These are phyloP conservation scores for Sphaerulina populicola DNA, from an alignment of 2,329 filamentous ascomycete genomes.

Conservation along the genomic window DNA sequence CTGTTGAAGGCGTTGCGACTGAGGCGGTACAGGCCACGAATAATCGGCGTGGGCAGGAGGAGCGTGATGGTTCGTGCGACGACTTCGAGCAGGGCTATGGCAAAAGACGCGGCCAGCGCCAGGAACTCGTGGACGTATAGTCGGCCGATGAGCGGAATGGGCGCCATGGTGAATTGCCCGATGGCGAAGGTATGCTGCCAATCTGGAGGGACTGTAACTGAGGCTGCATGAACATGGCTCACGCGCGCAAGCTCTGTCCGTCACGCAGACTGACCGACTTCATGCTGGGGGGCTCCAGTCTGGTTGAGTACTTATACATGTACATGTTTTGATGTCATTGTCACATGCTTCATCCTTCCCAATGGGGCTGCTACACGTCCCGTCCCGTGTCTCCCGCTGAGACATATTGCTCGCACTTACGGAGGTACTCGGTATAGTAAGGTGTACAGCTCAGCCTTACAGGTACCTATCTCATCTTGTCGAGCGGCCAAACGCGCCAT, in stretches of 20 bases:
- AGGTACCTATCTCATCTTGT: too few relatives aligned
- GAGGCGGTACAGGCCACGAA: constrained; percentile 70
- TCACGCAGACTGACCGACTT: not conserved
- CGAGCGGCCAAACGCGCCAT: too few relatives aligned
- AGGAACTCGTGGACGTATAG: constrained; percentile 66
- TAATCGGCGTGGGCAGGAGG: constrained; percentile 72
- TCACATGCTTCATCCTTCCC: not conserved
- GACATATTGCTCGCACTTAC: too few relatives aligned
- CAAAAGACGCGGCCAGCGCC: constrained; percentile 72
- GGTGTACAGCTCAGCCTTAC: too few relatives aligned
- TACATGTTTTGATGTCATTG: not conserved
- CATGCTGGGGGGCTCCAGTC: not conserved
- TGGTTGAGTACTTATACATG: not conserved
- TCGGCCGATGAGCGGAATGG: constrained; percentile 56
- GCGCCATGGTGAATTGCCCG: constrained; percentile 38
- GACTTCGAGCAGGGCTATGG: constrained; percentile 73
- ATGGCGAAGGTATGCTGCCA: too few relatives aligned
- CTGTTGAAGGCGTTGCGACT: constrained; percentile 77
- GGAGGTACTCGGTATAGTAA: too few relatives aligned
- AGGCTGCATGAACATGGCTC: too few relatives aligned
- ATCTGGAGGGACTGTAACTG: too few relatives aligned
- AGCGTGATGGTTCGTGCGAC: constrained; percentile 79
- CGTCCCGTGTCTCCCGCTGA: too few relatives aligned
- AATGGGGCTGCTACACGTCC: too few relatives aligned
- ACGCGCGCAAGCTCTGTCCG: not conserved